These are phyloP conservation scores for Mrakiaceae sp. DNA, from an alignment of 1,284 basidiomycete genomes.

Conservation along the genomic window DNA sequence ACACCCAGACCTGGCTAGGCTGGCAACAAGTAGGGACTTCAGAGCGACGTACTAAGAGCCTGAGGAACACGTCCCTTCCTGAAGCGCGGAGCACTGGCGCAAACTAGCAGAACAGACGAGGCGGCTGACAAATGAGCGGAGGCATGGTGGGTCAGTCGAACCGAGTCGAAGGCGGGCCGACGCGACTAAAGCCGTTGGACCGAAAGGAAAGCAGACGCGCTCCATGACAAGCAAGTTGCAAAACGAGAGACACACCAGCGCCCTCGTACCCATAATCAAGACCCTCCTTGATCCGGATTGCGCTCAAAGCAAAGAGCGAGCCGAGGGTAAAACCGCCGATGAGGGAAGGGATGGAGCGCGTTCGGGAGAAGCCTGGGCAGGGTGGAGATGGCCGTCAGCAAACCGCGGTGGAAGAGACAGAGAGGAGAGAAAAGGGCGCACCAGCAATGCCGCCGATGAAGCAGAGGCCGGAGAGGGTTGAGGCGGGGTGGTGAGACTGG, in stretches of 20 bases:
- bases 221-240: neutral
- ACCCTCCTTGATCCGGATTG: constrained; percentile 21
- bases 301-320: constrained; percentile 18
- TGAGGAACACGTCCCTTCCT: constrained; percentile 10
- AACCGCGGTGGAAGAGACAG: neutral
- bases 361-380: constrained; percentile 19
- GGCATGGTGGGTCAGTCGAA: neutral
- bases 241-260: constrained; percentile 18
- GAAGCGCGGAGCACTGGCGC: constrained; percentile 4
- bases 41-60: constrained; percentile 10
- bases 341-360: constrained; percentile 19
- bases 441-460: constrained; percentile 19
- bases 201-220: neutral
- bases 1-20: neutral
- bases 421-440: neutral
- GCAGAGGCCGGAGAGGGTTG: constrained; percentile 19
- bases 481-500: constrained; percentile 13
- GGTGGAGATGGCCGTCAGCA: neutral
- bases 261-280: constrained; percentile 22
- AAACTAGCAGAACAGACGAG: constrained; percentile 5
- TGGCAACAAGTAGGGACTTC: neutral
- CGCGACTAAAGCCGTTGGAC: neutral
- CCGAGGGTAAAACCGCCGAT: constrained; percentile 21
- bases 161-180: neutral
- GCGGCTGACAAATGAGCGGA: neutral